Evolutionary conservation across 768 basidiomycete genomes (phyloP), one percentile per base, ranked within the genome.

Genomic region (Cubamyces lactineus): DNA sequence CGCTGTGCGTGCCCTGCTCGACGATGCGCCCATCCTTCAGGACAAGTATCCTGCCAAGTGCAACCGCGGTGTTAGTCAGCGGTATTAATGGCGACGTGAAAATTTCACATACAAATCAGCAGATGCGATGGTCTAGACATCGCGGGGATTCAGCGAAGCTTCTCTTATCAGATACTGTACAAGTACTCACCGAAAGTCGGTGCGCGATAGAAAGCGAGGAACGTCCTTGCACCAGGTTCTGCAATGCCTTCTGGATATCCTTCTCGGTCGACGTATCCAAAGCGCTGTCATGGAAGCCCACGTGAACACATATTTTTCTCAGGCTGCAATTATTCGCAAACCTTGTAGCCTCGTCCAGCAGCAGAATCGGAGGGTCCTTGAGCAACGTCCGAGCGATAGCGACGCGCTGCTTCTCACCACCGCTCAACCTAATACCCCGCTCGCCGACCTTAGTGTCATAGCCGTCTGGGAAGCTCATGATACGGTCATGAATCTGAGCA

Each of bases 391-490:
- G 77, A 0, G 94, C 93, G 70, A 96, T 92, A 5, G 92, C 89
- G 1, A 94, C 91, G 19, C 93, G 82, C 72, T 95, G 92, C 76
- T 93, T 93, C 78, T 96, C 93, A 11, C 94, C 94, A 3, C 94
- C 94, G 61, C 86, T 88, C 38, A 96, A 75, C 43, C 94, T 77
- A 17, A 95, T 84, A 19, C 94, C 94, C 23, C 94, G 81, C 75
- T 96, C 94, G n/a, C 94, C 94, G 34, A 95, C 87, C 67, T 88
- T 86, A 21, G 94, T 96, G 34, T 91, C 83, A 71, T 95, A 96
- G 73, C 85, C 86, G 61, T 94, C 92, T 4, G 92, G 88, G 84
- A 96, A 96, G 43, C 80, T 78, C 75, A 88, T 73, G 67, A 97
- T 91, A 6, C 90, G 82, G 40, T 95, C 92, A 70, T 95, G 92